Evolutionary conservation across 73 alveolate genomes (phyloP).

Genomic region (Loxodes magnus): DNA sequence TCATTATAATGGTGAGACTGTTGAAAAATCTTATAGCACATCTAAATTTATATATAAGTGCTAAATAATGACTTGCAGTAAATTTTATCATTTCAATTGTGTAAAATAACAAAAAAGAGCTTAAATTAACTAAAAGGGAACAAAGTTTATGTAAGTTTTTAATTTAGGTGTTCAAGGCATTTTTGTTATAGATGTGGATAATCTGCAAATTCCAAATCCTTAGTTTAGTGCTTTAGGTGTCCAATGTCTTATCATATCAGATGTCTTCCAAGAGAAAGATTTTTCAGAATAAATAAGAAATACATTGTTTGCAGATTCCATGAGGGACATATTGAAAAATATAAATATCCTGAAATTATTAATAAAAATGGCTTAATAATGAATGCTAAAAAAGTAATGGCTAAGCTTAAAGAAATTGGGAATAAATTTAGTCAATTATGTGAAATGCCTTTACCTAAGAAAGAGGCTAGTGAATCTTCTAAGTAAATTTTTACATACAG

Average conservation of each 20-base stretch:
- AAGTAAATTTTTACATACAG: background rate
- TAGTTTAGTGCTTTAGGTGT: slow-evolving; percentile 32
- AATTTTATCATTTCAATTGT: slow-evolving; percentile 39
- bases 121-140: too few relatives aligned
- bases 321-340: too few relatives aligned
- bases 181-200: slow-evolving; percentile 34
- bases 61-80: slow-evolving; percentile 32
- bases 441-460: too few relatives aligned
- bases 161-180: slow-evolving; percentile 47
- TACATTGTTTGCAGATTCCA: slow-evolving; percentile 35
- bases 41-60: slow-evolving; percentile 22
- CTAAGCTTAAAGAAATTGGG: too few relatives aligned
- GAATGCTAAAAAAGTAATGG: too few relatives aligned
- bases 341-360: too few relatives aligned
- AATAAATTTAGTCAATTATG: background rate
- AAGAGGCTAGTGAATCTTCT: background rate
- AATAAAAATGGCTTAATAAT: background rate
- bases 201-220: slow-evolving; percentile 34
- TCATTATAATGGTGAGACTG: background rate
- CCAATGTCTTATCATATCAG: slow-evolving; percentile 45
- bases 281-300: slow-evolving; percentile 36
- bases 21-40: too few relatives aligned
- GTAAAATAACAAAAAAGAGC: slow-evolving; percentile 24
- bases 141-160: too few relatives aligned
- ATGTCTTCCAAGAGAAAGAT: slow-evolving; percentile 14